Evolutionary conservation across 1,284 basidiomycete species (phyloP).

Genomic region (Microbotryum scabiosae): DNA sequence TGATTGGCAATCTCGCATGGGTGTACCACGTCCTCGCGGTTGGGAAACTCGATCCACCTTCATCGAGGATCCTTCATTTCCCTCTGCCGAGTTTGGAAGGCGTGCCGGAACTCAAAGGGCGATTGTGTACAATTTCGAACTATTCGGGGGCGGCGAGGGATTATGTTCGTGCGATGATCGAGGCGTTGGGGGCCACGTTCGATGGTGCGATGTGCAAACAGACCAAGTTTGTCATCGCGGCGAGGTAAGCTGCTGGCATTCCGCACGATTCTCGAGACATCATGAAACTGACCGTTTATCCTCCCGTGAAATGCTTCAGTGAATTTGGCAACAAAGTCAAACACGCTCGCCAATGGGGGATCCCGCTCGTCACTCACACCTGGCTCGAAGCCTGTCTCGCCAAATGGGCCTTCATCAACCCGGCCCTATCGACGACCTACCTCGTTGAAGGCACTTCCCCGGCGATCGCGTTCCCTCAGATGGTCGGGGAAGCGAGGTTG

Average conservation of each 20-base stretch:
- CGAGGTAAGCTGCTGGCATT: no score
- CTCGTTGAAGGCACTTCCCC: background rate
- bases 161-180: constrained; percentile 74
- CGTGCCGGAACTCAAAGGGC: constrained; percentile 3
- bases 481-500: constrained; percentile 13
- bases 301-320: no score
- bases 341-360: constrained; percentile 67
- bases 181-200: constrained; percentile 64
- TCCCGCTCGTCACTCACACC: constrained; percentile 75
- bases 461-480: constrained; percentile 12
- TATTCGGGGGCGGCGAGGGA: constrained; percentile 75
- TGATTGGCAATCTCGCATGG: constrained; percentile 71
- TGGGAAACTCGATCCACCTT: constrained; percentile 55
- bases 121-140: constrained; percentile 64
- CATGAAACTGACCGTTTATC: no score
- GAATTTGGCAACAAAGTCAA: constrained; percentile 60
- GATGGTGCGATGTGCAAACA: constrained; percentile 60
- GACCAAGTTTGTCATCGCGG: constrained; percentile 72
- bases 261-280: no score
- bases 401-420: constrained; percentile 50
- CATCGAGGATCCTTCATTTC: constrained; percentile 56
- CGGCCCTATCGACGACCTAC: background rate
- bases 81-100: constrained; percentile 43
- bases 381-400: constrained; percentile 84
- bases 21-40: constrained; percentile 64